Base-by-base conservation (phyloP, 2,329 filamentous ascomycete species). In the Neofusicoccum sp. region DNA sequence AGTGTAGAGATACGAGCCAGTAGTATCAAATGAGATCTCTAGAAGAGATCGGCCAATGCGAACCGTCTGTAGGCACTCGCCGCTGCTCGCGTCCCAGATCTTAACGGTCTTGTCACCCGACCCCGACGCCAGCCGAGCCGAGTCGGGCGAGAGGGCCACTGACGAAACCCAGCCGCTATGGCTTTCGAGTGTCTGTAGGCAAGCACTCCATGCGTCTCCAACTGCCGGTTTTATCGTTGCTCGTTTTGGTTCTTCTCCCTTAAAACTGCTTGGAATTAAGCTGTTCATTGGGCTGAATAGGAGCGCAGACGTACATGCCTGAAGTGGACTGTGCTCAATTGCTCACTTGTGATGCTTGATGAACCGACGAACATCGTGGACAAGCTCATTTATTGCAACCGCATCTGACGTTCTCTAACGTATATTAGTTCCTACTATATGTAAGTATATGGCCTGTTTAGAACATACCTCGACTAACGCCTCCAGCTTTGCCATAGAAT, bases 81-180 rank as follows among this genome's bases (percentile, higher is more conserved):
- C 63, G 30, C 51, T 66, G 57, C 28, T 45, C 1, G 59, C 57
- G 45, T 70, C 66, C 63, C 60, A 68, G 20, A 69, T 48, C 63
- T 60, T 64, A 48, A 67, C 64, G 4, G 61, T 65, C 3, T 58
- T 54, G 58, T 69, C 65, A 38, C 20, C 1, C 6, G 65, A 68
- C 8, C 28, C 66, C 6, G 65, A 69, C 14, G 63, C 65, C 38
- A 70, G 60, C 36, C 26, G 34, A 2, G 30, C 61, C 20, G 58
- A 61, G 61, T 70, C 63, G 47, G 58, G 62, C 12, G 68, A 70
- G 64, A 73, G 71, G 28, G 65, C 65, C 36, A 73, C 64, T 0
- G 61, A 64, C 3, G 0, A 56, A 44, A 69, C 65, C 6, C 1
- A 5, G 40, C 47, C 7, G 31, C 45, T 63, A 62, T 69, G 65